Evolutionary conservation across 345 rosid species (phyloP), one percentile per base, ranked within the genome.

Genomic region (Atalantia buxifolia): DNA sequence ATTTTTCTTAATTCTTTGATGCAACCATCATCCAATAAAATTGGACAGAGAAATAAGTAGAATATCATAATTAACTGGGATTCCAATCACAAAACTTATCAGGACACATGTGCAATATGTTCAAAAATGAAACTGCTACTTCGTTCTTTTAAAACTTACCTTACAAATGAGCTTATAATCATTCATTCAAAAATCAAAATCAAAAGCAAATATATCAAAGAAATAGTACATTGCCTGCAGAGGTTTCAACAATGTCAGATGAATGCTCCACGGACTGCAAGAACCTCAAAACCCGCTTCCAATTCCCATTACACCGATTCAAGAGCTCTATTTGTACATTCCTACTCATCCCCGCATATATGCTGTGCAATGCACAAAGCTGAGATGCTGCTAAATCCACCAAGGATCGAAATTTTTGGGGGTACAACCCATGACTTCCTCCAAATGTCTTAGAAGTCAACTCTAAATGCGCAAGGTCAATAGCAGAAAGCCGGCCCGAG

Each of bases 211-310:
- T 38, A 48, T 24, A 76, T 33, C 21, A 84, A 80, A 83, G 80
- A 88, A 88, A 62, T 81, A 89, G 84, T 95, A 92, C 99, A 79
- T 93, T 92, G 97, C 97, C 94, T 80, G 92, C 90, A 76, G 96
- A 86, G 78, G 96, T 95, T 81, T 92, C 85, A 69, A 91, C 98
- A 79, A 82, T 84, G 78, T 86, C 87, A 38, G 98, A 90, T 5
- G 96, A 91, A 70, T 86, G 92, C 83, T 90, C 92, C 83, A 93
- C 93, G 3, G 92, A 86, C 68, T 92, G 99, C 87, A 95, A 77
- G 87, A 95, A 95, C 86, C 98, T 90, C 86, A 93, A 88, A 80
- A 93, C 84, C 76, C 92, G 87, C 74, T 92, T 95, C 98, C 99
- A 95, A 62, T 91, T 93, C 83, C 90, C 93, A 50, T 83, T 88